Percentiles rank a stretch among this genome's conserved stretches.
Evolutionary conservation across 257 asterid genomes (phyloP).

Genomic region (Rubia yunnanensis): DNA sequence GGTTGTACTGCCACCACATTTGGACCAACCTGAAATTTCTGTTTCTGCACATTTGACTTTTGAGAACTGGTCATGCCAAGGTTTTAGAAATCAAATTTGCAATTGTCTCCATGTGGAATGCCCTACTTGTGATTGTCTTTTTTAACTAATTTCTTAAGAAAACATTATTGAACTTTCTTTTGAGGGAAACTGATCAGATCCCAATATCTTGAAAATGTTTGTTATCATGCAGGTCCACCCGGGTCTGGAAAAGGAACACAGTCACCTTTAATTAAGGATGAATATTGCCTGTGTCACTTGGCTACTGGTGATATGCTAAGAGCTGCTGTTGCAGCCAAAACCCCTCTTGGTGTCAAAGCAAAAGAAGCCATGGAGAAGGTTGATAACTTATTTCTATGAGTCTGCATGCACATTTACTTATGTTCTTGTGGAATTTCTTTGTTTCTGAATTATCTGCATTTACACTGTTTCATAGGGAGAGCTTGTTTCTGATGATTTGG

Average conservation of each 20-base stretch:
- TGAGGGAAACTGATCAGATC: background rate
- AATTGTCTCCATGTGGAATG: background rate
- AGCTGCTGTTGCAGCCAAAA: slow-evolving; percentile 94
- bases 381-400: background rate
- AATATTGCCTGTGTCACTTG: slow-evolving; percentile 80
- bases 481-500: slow-evolving; percentile 92
- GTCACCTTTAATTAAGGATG: slow-evolving; percentile 87
- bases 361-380: slow-evolving; percentile 96
- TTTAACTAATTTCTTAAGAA: background rate
- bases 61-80: background rate
- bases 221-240: slow-evolving; percentile 63
- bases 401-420: background rate
- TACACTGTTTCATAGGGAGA: slow-evolving; percentile 53
- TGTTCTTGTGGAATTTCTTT: slow-evolving; percentile 7
- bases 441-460: slow-evolving; percentile 1
- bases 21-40: no score
- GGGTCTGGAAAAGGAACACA: slow-evolving; percentile 97
- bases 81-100: background rate
- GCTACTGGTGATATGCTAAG: slow-evolving; percentile 98
- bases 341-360: slow-evolving; percentile 83
- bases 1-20: no score
- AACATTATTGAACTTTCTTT: background rate
- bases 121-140: background rate
- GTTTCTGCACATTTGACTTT: background rate
- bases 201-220: background rate